Evolutionary conservation across 2,329 filamentous ascomycete species (phyloP), one percentile per base, ranked within the genome.

Genomic region (Lasiodiplodia citricola): DNA sequence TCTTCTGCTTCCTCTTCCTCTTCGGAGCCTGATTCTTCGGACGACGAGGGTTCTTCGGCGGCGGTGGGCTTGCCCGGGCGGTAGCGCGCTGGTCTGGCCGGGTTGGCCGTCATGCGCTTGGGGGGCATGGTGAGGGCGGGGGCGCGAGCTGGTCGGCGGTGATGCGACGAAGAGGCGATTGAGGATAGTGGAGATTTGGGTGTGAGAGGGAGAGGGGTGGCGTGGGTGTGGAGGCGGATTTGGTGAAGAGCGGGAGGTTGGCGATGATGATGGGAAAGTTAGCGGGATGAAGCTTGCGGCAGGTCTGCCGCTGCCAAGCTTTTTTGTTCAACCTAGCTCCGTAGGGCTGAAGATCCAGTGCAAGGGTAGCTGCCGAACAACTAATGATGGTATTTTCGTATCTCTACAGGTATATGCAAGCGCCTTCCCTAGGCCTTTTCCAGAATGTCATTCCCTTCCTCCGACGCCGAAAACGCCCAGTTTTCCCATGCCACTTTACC

Each of bases 91-190:
- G 93, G 92, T 78, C 90, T 90, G 69, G 91, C 82, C 3, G 93
- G 94, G 77, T 97, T 97, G 71, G 94, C 94, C 71, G 95, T 98
- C 92, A 98, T 97, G 76, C 92, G 92, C 79, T 92, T 94, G 14
- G 90, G 88, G 70, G 92, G 90, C 86, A 88, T 87, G 55, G 64
- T 78, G 73, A 58, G 66, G 76, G 73, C 10, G n/a, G 14, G 13
- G 50, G 31, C 23, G 28, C 5, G 16, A 14, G 50, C 37, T 18
- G 11, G 16, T 35, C 44, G 44, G 41, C 41, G 41, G 14, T 4
- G 18, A 3, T 35, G 44, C 62, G 47, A 54, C 4, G 8, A 10
- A 10, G 21, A 11, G 18, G 44, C 44, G n/a, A 21, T 47, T 47
- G 44, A 47, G 44, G 18, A 10, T 3, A 21, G 25, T 18, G n/a